These are phyloP conservation scores for Epithele typhae DNA, from an alignment of 768 basidiomycete species.

Conservation along the genomic window DNA sequence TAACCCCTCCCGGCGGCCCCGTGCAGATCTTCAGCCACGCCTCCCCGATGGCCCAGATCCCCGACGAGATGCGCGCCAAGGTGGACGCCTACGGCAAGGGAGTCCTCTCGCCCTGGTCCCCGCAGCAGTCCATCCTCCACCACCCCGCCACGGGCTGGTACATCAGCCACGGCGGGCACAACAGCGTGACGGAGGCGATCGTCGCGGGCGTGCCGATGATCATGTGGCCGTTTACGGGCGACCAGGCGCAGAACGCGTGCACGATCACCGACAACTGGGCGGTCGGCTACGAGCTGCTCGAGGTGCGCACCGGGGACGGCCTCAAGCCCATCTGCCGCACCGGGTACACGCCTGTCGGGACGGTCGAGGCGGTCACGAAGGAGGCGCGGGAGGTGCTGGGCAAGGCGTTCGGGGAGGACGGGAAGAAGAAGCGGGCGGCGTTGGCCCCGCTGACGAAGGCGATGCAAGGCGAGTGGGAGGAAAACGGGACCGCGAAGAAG, in stretches of 20 bases:
- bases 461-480: constrained; percentile 5
- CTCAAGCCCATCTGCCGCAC: constrained; percentile 13
- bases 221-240: constrained; percentile 23
- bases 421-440: constrained; percentile 20
- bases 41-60: constrained; percentile 10
- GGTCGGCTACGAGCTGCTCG: constrained; percentile 25
- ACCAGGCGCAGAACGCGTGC: constrained; percentile 21
- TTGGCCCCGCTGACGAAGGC: constrained; percentile 4
- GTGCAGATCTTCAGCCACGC: constrained; percentile 19
- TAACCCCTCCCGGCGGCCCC: no score
- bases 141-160: constrained; percentile 26
- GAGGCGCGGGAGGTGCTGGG: constrained; percentile 18
- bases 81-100: constrained; percentile 17
- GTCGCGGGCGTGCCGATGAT: constrained; percentile 23
- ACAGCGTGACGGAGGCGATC: constrained; percentile 20
- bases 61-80: constrained; percentile 11
- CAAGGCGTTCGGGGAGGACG: constrained; percentile 22
- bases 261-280: constrained; percentile 17
- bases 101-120: constrained; percentile 18
- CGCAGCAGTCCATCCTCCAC: constrained; percentile 21
- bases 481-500: constrained; percentile 2
- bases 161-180: constrained; percentile 23
- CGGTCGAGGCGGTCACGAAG: constrained; percentile 18
- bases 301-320: constrained; percentile 20
- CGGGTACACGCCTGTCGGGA: constrained; percentile 14